Conservation (phyloP, 2,329 filamentous ascomycete species). For the Cryphonectria carpinicola region DNA sequence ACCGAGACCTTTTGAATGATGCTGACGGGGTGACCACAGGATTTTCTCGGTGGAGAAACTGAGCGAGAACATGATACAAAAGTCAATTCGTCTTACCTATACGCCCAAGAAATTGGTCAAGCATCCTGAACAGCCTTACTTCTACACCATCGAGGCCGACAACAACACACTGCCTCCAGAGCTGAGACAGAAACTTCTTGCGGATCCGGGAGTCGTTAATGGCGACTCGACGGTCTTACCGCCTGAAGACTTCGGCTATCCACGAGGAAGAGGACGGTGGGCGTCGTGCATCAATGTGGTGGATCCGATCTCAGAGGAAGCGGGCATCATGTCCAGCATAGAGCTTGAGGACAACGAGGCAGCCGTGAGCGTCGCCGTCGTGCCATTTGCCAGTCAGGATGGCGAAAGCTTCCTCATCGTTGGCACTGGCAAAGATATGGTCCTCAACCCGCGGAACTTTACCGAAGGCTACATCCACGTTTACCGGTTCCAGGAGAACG, state of each 20-base stretch:
- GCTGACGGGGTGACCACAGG: slow-evolving; percentile 49
- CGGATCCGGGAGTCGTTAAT: slow-evolving; percentile 71
- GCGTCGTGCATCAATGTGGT: slow-evolving; percentile 93
- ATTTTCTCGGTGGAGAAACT: slow-evolving; percentile 92
- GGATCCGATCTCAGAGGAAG: slow-evolving; percentile 77
- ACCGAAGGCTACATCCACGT: slow-evolving; percentile 86
- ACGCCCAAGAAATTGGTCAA: slow-evolving; percentile 87
- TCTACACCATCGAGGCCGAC: slow-evolving; percentile 93
- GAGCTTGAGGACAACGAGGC: slow-evolving; percentile 90
- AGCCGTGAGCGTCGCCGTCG: slow-evolving; percentile 81
- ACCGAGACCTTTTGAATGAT: slow-evolving; percentile 3
- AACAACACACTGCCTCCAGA: slow-evolving; percentile 86
- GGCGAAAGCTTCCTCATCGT: slow-evolving; percentile 91
- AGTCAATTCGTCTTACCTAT: slow-evolving; percentile 83
- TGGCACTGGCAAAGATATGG: slow-evolving; percentile 90
- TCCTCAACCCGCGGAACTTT: slow-evolving; percentile 75
- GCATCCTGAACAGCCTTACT: slow-evolving; percentile 84
- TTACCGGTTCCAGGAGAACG: slow-evolving; percentile 85
- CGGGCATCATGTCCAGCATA: slow-evolving; percentile 71
- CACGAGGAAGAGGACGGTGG: slow-evolving; percentile 83
- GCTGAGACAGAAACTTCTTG: slow-evolving; percentile 74
- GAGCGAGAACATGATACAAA: slow-evolving; percentile 82
- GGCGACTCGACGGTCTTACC: slow-evolving; percentile 73
- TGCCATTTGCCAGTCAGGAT: slow-evolving; percentile 86
- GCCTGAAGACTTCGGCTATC: slow-evolving; percentile 86